Percentiles rank a stretch among this genome's conserved stretches.
phyloP scores from a whole-genome alignment of 2,329 filamentous ascomycete genomes.

The Aaosphaeria arxii region DNA sequence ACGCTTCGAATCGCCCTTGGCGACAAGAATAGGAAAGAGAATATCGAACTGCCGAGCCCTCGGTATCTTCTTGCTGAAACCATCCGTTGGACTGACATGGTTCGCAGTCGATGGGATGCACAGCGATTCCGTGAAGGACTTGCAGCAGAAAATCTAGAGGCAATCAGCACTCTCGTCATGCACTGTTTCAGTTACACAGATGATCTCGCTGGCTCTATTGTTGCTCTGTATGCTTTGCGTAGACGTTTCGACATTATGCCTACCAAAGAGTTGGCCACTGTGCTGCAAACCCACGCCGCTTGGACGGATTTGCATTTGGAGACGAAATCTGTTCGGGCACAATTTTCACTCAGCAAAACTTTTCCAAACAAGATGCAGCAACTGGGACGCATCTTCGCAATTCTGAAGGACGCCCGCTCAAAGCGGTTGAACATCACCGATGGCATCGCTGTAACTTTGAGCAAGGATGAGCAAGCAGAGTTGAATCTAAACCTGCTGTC shows the following conservation, averaged over 20 bases:
- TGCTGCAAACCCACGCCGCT: constrained; percentile 25
- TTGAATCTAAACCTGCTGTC: constrained; percentile 25
- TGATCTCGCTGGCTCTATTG: constrained; percentile 32
- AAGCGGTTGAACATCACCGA: constrained; percentile 12
- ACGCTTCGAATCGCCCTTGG: constrained; percentile 28
- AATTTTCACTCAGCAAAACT: constrained; percentile 12
- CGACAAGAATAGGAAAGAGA: constrained; percentile 12
- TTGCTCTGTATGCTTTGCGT: constrained; percentile 30
- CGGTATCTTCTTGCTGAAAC: constrained; percentile 29
- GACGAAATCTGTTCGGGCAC: constrained; percentile 3
- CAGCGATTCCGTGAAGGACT: constrained; percentile 25
- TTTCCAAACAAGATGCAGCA: constrained; percentile 11
- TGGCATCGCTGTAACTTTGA: constrained; percentile 11
- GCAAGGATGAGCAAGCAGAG: constrained; percentile 18
- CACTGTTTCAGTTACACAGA: constrained; percentile 33
- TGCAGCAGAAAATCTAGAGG: constrained; percentile 16
- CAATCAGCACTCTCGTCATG: constrained; percentile 25
- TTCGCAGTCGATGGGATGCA: constrained; percentile 20
- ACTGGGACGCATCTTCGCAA: constrained; percentile 16
- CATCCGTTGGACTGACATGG: constrained; percentile 24
- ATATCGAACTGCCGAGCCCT: constrained; percentile 24
- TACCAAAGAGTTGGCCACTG: constrained; percentile 12
- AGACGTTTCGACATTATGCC: constrained; percentile 25
- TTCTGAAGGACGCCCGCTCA: constrained; percentile 16
- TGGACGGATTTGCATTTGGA: constrained; percentile 24